Percentiles rank a stretch among this genome's conserved stretches.
Evolutionary conservation across 2,329 filamentous ascomycete species (phyloP).

Genomic region (Clarireedia homoeocarpa): DNA sequence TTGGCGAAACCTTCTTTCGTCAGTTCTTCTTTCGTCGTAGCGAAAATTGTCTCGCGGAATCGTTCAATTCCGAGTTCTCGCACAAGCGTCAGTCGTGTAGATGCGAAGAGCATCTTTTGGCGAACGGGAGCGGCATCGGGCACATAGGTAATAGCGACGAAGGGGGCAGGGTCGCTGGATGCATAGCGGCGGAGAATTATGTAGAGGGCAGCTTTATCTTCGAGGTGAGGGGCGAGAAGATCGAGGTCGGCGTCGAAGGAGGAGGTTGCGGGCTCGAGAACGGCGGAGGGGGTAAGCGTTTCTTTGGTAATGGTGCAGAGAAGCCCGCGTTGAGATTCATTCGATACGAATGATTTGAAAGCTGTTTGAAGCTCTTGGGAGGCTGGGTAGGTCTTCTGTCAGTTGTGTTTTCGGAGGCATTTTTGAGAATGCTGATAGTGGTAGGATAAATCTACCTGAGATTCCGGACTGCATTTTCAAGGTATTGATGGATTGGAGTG

Average conservation of each 20-base stretch:
- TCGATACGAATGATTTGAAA: constrained; percentile 62
- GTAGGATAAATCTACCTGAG: constrained; percentile 43
- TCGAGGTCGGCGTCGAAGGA: constrained; percentile 58
- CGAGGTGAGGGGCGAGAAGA: constrained; percentile 54
- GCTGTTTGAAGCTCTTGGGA: constrained; percentile 69
- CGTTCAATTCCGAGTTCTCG: constrained; percentile 72
- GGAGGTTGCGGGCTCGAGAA: constrained; percentile 43
- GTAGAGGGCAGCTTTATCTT: constrained; percentile 62
- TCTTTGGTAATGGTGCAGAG: constrained; percentile 65
- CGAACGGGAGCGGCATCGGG: constrained; percentile 72
- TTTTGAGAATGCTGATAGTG: background rate
- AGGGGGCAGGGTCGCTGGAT: constrained; percentile 36
- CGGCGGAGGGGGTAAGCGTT: constrained; percentile 52
- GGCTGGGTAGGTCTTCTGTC: constrained; percentile 38
- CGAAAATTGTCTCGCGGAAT: constrained; percentile 70
- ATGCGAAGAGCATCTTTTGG: constrained; percentile 81
- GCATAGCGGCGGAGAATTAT: constrained; percentile 65
- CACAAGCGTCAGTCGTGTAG: constrained; percentile 65
- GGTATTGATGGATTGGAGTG: no score
- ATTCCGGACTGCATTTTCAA: constrained; percentile 70
- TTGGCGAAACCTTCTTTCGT: constrained; percentile 61
- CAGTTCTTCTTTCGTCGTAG: constrained; percentile 61
- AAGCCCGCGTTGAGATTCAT: constrained; percentile 57
- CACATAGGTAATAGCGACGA: constrained; percentile 69
- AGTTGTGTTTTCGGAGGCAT: constrained; percentile 3